Percentiles rank a stretch among this genome's conserved stretches.
Evolutionary conservation across 805 yeast species (phyloP).

Genomic region (Starmerella vaccinii): DNA sequence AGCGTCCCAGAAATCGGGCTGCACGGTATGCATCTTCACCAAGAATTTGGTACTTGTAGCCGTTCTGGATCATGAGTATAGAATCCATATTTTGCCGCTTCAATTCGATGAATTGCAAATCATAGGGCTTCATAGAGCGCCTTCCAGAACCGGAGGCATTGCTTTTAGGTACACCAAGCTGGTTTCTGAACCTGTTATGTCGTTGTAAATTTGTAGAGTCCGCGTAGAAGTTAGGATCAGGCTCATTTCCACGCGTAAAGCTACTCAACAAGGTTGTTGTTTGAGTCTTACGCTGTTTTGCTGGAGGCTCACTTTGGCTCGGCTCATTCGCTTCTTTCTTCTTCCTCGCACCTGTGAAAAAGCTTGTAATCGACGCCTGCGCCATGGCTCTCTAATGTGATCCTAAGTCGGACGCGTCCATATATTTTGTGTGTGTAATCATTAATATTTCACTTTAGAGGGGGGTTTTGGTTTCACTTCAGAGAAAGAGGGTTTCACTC

Average conservation of each 20-base stretch:
- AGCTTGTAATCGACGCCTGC: slow-evolving; percentile 18
- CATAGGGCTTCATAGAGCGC: slow-evolving; percentile 61
- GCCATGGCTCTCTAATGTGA: slow-evolving; percentile 5
- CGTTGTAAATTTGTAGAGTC: background rate
- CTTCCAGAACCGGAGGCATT: slow-evolving; percentile 1
- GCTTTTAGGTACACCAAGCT: background rate
- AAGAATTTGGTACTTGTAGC: slow-evolving; percentile 80
- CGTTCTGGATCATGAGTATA: slow-evolving; percentile 73
- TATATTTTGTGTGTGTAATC: slow-evolving; percentile 7
- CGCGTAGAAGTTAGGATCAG: background rate
- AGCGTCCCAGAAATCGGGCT: slow-evolving; percentile 44
- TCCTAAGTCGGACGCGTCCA: background rate
- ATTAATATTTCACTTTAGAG: background rate
- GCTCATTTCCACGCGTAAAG: slow-evolving; percentile 1
- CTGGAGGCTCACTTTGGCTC: background rate
- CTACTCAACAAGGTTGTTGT: background rate
- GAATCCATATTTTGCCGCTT: slow-evolving; percentile 55
- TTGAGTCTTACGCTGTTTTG: background rate
- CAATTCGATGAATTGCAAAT: slow-evolving; percentile 60
- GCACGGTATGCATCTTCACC: slow-evolving; percentile 75
- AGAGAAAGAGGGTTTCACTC: no score
- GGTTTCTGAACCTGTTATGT: slow-evolving; percentile 5
- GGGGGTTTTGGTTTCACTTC: no score
- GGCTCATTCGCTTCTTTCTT: background rate
- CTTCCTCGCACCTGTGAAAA: slow-evolving; percentile 9